Conservation (phyloP, 345 rosid genomes). For the Brassica nigra region DNA sequence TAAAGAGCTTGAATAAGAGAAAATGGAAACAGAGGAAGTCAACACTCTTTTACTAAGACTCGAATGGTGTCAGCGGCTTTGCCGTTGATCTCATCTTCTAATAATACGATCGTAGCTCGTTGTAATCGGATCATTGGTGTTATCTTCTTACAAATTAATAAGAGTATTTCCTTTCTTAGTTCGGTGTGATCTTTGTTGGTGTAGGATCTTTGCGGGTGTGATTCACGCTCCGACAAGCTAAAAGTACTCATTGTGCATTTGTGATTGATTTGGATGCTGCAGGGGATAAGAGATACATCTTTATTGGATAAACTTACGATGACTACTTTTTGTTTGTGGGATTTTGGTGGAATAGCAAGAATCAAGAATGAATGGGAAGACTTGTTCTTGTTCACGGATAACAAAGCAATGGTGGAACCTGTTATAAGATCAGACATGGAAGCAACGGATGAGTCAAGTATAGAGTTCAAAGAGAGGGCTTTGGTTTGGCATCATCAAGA, state of each 20-base stretch:
- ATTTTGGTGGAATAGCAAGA: conserved; percentile 45
- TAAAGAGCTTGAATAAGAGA: background rate
- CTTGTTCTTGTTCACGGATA: conserved; percentile 34
- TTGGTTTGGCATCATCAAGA: conserved; percentile 68
- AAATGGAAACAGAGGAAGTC: background rate
- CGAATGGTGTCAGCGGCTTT: background rate
- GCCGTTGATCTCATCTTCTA: no score
- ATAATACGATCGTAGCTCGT: background rate
- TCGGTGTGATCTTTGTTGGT: background rate
- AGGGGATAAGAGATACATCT: background rate
- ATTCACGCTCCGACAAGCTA: background rate
- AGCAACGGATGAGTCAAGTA: conserved; percentile 57
- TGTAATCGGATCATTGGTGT: background rate
- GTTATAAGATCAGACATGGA: conserved; percentile 54
- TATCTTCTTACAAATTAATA: background rate
- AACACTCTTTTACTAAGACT: background rate
- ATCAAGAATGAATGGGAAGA: conserved; percentile 51
- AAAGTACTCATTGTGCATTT: background rate
- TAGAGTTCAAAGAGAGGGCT: conserved; percentile 60
- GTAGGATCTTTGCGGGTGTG: background rate
- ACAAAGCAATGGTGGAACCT: conserved; percentile 40
- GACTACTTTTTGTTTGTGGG: background rate
- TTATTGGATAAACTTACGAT: background rate
- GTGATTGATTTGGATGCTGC: background rate
- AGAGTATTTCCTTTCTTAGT: background rate